A percentile compares a stretch with the other conserved stretches of the same genome.
These are phyloP conservation scores for Tinospora cordifolia DNA, from an alignment of 164 flowering plant species.

Conservation along the genomic window DNA sequence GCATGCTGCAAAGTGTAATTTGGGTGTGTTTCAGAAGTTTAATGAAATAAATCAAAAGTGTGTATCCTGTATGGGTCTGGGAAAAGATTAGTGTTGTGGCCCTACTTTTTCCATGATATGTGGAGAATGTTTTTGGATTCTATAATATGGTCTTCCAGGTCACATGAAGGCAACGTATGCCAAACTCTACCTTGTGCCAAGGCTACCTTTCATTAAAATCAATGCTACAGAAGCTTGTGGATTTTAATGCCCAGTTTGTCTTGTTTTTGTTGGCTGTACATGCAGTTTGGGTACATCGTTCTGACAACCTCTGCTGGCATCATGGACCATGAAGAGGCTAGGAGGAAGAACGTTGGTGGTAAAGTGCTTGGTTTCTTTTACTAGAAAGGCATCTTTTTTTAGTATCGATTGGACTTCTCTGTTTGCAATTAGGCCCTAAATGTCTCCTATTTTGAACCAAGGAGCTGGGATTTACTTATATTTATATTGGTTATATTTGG, in stretches of 20 bases:
- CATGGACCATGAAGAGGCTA: constrained; percentile 62
- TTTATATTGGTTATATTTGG: neutral
- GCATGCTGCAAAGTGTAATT: too few species aligned
- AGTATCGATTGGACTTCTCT: neutral
- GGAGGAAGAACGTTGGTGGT: constrained; percentile 59
- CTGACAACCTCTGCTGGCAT: constrained; percentile 59
- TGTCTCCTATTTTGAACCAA: neutral
- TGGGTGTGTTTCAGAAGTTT: too few species aligned
- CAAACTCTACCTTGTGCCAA: too few species aligned
- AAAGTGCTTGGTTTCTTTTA: constrained; percentile 58
- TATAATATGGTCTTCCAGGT: too few species aligned
- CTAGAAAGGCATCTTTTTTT: constrained; percentile 13
- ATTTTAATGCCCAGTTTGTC: neutral
- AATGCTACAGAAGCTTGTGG: neutral
- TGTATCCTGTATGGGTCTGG: too few species aligned
- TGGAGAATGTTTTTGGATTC: too few species aligned
- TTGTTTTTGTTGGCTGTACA: too few species aligned
- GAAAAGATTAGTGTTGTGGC: too few species aligned
- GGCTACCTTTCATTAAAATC: neutral
- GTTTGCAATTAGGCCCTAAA: neutral
- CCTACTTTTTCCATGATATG: too few species aligned
- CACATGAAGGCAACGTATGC: too few species aligned
- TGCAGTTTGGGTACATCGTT: constrained; percentile 56
- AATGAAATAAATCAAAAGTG: too few species aligned
- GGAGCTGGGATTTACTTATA: neutral